Evolutionary conservation across 2,329 filamentous ascomycete species (phyloP).

Genomic region (Dothideomycetes sp.): DNA sequence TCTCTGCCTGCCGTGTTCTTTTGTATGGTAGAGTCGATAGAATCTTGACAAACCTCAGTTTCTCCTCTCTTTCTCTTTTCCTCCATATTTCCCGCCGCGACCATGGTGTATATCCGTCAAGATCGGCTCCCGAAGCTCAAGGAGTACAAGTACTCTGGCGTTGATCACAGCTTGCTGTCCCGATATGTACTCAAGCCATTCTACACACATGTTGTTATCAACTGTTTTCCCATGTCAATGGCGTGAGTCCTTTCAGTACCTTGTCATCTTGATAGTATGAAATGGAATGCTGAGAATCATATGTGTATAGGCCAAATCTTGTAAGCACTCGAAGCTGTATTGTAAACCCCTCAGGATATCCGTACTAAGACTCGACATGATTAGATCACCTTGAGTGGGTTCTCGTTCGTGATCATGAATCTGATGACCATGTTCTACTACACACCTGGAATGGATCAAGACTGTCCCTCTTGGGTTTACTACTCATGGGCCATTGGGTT

Average conservation of each 20-base stretch:
- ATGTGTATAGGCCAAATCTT: slow-evolving; percentile 10
- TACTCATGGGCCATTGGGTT: slow-evolving; percentile 80
- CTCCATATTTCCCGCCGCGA: too few relatives aligned
- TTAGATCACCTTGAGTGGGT: slow-evolving; percentile 79
- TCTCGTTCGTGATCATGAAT: slow-evolving; percentile 81
- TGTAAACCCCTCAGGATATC: background rate
- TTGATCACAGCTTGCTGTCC: slow-evolving; percentile 83
- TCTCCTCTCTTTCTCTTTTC: too few relatives aligned
- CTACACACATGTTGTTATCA: slow-evolving; percentile 89
- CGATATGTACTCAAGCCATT: slow-evolving; percentile 96
- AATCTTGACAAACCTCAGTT: too few relatives aligned
- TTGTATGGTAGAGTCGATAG: too few relatives aligned
- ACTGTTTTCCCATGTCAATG: slow-evolving; percentile 92
- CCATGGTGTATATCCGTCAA: slow-evolving; percentile 93
- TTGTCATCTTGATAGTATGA: background rate
- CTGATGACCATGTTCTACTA: slow-evolving; percentile 91
- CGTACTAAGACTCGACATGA: background rate
- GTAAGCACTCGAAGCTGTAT: slow-evolving; percentile 22
- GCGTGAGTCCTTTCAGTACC: slow-evolving; percentile 48
- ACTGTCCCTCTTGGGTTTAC: slow-evolving; percentile 94
- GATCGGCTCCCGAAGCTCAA: slow-evolving; percentile 79
- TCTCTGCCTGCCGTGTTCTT: too few relatives aligned
- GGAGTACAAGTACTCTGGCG: slow-evolving; percentile 82
- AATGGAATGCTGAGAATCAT: background rate
- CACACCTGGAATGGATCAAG: slow-evolving; percentile 83